Conservation (phyloP, 148 eudicot genomes). For the Pouteria glomerata region DNA sequence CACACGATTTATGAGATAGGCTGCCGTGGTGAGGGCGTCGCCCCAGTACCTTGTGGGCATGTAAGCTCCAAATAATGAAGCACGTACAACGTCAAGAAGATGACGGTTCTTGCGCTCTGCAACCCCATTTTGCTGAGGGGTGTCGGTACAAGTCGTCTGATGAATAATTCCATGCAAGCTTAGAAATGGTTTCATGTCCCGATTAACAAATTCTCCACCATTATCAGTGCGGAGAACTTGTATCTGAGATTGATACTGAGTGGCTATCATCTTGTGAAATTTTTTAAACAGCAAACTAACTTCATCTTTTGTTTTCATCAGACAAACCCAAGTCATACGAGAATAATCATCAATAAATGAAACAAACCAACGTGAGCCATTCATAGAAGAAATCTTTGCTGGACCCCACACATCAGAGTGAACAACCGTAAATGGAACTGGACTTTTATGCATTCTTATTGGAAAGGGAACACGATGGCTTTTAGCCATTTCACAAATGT, state of each 20-base stretch:
- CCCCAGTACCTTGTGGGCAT: background rate
- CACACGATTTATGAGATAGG: background rate
- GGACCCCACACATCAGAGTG: too few relatives aligned
- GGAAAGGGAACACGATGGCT: too few relatives aligned
- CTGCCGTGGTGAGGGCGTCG: background rate
- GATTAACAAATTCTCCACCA: slow-evolving; percentile 3
- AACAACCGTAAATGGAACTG: background rate
- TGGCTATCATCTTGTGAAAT: too few relatives aligned
- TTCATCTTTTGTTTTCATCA: background rate
- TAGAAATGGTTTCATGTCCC: background rate
- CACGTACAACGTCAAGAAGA: background rate
- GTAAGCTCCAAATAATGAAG: background rate
- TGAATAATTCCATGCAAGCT: background rate
- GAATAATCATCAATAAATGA: too few relatives aligned
- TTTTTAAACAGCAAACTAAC: background rate
- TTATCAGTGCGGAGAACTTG: background rate
- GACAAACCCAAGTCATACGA: too few relatives aligned
- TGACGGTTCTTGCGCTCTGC: background rate
- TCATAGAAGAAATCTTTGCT: background rate
- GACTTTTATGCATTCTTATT: background rate
- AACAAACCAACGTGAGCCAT: too few relatives aligned
- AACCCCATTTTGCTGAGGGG: background rate
- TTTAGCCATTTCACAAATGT: too few relatives aligned
- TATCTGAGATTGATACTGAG: background rate
- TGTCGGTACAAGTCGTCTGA: background rate